phyloP scores from a whole-genome alignment of 1,284 basidiomycete genomes.

The Cutaneotrichosporon dermatis region DNA sequence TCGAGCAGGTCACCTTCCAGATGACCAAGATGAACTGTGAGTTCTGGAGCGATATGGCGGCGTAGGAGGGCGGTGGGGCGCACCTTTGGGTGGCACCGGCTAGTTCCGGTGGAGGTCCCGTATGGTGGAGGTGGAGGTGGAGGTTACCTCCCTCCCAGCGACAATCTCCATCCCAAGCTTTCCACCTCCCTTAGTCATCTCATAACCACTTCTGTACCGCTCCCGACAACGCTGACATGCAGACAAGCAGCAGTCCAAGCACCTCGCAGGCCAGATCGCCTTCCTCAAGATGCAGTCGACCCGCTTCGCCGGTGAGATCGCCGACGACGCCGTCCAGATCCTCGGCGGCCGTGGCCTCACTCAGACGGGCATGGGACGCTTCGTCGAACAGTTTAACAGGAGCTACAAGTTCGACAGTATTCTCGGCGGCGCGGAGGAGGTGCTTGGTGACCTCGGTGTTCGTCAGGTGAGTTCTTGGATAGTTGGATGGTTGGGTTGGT shows the following conservation, averaged over 20 bases:
- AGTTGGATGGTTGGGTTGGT: too few relatives aligned
- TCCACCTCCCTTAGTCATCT: too few relatives aligned
- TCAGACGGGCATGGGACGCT: constrained; percentile 61
- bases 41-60: not conserved
- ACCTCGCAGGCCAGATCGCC: constrained; percentile 50
- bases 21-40: constrained; percentile 69
- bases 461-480: constrained; percentile 18
- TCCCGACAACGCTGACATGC: constrained; percentile 9
- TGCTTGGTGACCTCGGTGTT: constrained; percentile 55
- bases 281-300: constrained; percentile 60
- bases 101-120: too few relatives aligned
- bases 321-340: constrained; percentile 54
- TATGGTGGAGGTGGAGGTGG: too few relatives aligned
- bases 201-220: too few relatives aligned
- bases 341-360: constrained; percentile 58
- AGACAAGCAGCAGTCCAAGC: constrained; percentile 60
- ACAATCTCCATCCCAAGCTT: too few relatives aligned
- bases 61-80: too few relatives aligned
- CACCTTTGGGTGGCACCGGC: too few relatives aligned
- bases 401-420: constrained; percentile 85
- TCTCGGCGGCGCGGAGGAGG: constrained; percentile 49
- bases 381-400: constrained; percentile 53
- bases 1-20: constrained; percentile 85
- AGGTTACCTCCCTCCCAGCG: too few relatives aligned
- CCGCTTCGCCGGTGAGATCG: constrained; percentile 48